Percentiles rank a stretch among this genome's conserved stretches.
Evolutionary conservation across 129 eudicot species (phyloP).

Genomic region (Flaveria linearis): DNA sequence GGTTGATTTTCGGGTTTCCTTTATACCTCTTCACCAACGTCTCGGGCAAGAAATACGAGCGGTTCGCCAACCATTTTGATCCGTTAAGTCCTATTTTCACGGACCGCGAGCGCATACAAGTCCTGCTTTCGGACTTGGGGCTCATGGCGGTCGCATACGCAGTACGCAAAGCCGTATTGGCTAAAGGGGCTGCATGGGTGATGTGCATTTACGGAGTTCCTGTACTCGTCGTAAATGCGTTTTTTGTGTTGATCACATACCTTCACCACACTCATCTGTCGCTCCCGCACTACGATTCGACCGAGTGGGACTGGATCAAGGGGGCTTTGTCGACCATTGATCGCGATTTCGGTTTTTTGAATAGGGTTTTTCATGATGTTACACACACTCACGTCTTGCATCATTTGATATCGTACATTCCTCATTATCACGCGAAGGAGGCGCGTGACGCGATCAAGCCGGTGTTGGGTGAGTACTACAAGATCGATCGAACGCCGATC

Average conservation of each 20-base stretch:
- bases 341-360: conserved; percentile 27
- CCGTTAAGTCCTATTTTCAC: conserved; percentile 24
- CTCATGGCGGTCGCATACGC: conserved; percentile 7
- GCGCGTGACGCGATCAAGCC: conserved; percentile 33
- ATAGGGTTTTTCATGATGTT: conserved; percentile 29
- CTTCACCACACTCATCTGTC: conserved; percentile 30
- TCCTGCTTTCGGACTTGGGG: conserved; percentile 21
- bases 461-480: conserved; percentile 28
- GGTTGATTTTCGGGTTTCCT: conserved; percentile 20
- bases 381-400: conserved; percentile 33
- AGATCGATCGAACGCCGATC: conserved; percentile 29
- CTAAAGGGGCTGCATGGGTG: conserved; percentile 24
- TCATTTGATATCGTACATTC: conserved; percentile 32
- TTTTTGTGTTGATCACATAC: conserved; percentile 25
- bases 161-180: conserved; percentile 7
- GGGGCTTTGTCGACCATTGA: conserved; percentile 24
- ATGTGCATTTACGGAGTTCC: conserved; percentile 27
- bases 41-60: conserved; percentile 23
- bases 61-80: conserved; percentile 29
- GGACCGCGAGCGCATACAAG: conserved; percentile 18
- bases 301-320: conserved; percentile 20
- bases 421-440: conserved; percentile 31
- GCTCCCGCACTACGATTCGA: conserved; percentile 23
- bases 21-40: conserved; percentile 25
- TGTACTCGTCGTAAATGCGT: conserved; percentile 10